These are phyloP conservation scores for Cladophialophora exuberans DNA, from an alignment of 2,329 filamentous ascomycete genomes.

Conservation along the genomic window DNA sequence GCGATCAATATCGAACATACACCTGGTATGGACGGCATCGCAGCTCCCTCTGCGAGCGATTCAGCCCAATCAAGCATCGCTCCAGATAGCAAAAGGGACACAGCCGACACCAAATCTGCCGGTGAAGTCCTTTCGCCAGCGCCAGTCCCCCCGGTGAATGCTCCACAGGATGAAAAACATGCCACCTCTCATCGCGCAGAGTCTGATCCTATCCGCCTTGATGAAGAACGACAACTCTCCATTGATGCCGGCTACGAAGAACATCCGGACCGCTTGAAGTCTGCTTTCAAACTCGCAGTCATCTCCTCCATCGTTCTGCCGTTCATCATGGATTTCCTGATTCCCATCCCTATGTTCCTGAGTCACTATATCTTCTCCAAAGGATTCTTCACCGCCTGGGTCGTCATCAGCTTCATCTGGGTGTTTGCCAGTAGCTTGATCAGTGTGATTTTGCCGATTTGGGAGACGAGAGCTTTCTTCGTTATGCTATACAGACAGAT, in stretches of 20 bases:
- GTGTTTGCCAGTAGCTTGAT: conserved; percentile 46
- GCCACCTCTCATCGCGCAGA: no score
- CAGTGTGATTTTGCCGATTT: conserved; percentile 46
- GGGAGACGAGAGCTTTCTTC: conserved; percentile 44
- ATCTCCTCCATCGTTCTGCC: conserved; percentile 66
- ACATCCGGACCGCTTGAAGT: conserved; percentile 36
- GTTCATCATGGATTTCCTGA: conserved; percentile 74
- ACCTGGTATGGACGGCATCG: background rate
- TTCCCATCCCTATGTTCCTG: conserved; percentile 92
- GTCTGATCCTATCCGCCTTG: conserved; percentile 29
- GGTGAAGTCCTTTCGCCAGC: conserved; percentile 11
- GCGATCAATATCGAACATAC: conserved; percentile 71
- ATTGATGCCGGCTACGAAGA: conserved; percentile 36
- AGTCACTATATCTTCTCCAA: conserved; percentile 77
- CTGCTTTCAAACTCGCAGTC: conserved; percentile 52
- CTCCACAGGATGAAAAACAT: conserved; percentile 17
- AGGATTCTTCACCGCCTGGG: conserved; percentile 81
- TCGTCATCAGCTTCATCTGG: conserved; percentile 76
- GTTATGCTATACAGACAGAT: conserved; percentile 19
- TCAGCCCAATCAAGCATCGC: conserved; percentile 11
- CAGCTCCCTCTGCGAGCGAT: background rate
- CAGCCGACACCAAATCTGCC: conserved; percentile 2
- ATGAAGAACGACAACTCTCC: conserved; percentile 36
- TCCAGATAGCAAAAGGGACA: background rate
- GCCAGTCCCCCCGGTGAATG: conserved; percentile 2